phyloP scores from a whole-genome alignment of 2,329 filamentous ascomycete species.

The Alternaria infectoria region DNA sequence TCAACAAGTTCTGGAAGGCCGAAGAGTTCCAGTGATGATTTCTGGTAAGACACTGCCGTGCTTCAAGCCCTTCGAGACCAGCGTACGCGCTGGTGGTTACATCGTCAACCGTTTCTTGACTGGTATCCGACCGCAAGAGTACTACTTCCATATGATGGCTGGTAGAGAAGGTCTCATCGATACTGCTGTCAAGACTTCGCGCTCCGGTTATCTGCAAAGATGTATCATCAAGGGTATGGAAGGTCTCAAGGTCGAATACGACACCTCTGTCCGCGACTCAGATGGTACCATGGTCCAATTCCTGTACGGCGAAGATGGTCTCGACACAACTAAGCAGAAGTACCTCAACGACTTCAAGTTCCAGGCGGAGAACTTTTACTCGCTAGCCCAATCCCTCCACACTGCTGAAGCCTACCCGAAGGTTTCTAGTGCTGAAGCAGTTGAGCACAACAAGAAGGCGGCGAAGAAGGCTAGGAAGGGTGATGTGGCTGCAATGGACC shows the following conservation, averaged over 20 bases:
- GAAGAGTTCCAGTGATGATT: conserved; percentile 95
- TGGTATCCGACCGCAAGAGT: conserved; percentile 94
- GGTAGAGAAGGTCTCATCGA: conserved; percentile 98
- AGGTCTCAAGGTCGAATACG: conserved; percentile 88
- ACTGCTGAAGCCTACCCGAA: conserved; percentile 63
- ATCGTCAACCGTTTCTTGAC: conserved; percentile 97
- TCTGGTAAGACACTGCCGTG: conserved; percentile 95
- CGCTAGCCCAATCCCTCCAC: conserved; percentile 77
- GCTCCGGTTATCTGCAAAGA: conserved; percentile 93
- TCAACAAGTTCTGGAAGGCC: conserved; percentile 93
- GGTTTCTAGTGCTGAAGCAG: conserved; percentile 71
- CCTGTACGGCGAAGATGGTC: conserved; percentile 92
- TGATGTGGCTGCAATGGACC: conserved; percentile 72
- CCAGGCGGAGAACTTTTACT: conserved; percentile 82
- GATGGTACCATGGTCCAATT: conserved; percentile 95
- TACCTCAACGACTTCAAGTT: conserved; percentile 92
- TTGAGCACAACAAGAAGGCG: conserved; percentile 65
- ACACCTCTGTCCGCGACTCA: conserved; percentile 90
- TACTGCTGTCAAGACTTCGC: conserved; percentile 97
- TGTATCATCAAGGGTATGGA: conserved; percentile 99
- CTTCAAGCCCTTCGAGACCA: conserved; percentile 89
- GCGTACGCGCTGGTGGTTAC: conserved; percentile 88
- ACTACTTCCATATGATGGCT: conserved; percentile 99
- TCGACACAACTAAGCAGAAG: conserved; percentile 93
- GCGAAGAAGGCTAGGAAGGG: conserved; percentile 83